Base-by-base conservation (phyloP, 345 rosid species). In the Erucastrum elatum region DNA sequence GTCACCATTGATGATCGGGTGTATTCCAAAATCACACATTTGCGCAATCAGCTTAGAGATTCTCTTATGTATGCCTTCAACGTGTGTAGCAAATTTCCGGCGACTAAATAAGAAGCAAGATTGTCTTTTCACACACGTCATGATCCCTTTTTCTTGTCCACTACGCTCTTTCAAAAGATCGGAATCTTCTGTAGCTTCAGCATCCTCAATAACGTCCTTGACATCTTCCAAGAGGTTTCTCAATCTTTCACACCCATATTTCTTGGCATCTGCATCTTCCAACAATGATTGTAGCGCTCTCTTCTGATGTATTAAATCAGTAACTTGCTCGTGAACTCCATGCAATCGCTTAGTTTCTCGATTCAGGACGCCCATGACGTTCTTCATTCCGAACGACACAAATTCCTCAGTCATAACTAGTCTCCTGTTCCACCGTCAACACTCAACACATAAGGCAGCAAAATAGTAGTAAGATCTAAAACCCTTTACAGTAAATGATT, bases 1-100 rank as follows among this genome's bases (percentile, higher is more conserved):
- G 17, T 15, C 51, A 34, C 64, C 49, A 58, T 34, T 33, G 12
- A 56, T 71, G 7, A 74, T 49, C 1, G 51, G 5, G 16, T 25
- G 51, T 4, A 83, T 77, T 25, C 86, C 84, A 37, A 56, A 69
- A 4, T 34, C 75, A 27, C 33, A 70, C 85, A 84, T 72, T 37
- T 82, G 78, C 30, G 2, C 60, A 8, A 77, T 66, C 13, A 83
- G 63, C 44, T 65, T 61, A 29, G 72, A 67, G 39, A 87, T 80
- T 3, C 76, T 75, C 12, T 75, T 41, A 61, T 71, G 77, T 4
- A 87, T 76, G 11, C 9, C 53, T 65, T 49, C 17, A 8, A 46
- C 37, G 51, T 63, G 5, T 63, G 25, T 6, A 31, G 25, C 41
- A 6, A 63, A n/a, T n/a, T n/a, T n/a, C 11, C 25, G 5, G 25